Evolutionary conservation across 2,329 filamentous ascomycete genomes (phyloP), one percentile per base, ranked within the genome.

Genomic region (Monilinia fructigena): DNA sequence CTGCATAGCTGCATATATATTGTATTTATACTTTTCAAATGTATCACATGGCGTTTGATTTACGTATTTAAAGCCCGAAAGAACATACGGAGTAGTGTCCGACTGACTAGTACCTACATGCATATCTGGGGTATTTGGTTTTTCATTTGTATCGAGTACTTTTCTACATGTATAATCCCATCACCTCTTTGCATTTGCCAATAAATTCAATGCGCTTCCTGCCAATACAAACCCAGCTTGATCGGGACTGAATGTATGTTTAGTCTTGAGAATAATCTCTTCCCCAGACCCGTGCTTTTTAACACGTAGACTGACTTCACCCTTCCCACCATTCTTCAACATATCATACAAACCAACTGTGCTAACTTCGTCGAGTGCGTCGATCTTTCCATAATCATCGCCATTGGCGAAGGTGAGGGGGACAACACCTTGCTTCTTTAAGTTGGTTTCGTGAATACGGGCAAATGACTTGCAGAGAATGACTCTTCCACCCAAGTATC

Each of bases 351-450:
- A 80, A 0, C 95, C 95, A 48, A 93, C 84, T 0, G 94, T 98
- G 68, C 82, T 82, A 31, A 98, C 91, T 73, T 88, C 83, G 77
- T 99, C 95, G 70, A 93, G 91, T 0, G 93, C 93, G 63, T 85
- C 82, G 70, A 99, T 90, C 70, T 82, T 81, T 75, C 95, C 91
- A 77, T 97, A 98, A 78, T 98, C 95, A 26, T 85, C 84, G 79
- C 96, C 93, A 78, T 97, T 84, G 55, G 82, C 91, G 76, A 99
- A 97, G 0, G 92, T 97, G 74, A 99, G 82, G 2, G 95, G 95
- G 55, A 99, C 92, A 45, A 99, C 90, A 70, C 95, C 95, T 81
- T 99, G 95, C 82, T 97, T 97, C 87, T 97, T 97, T 72, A 97
- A 81, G 78, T 97, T 97, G 40, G 93, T 96, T 83, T 97, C 93